These are phyloP conservation scores for Penicillium lagena DNA, from an alignment of 495 filamentous ascomycete genomes.

Conservation along the genomic window DNA sequence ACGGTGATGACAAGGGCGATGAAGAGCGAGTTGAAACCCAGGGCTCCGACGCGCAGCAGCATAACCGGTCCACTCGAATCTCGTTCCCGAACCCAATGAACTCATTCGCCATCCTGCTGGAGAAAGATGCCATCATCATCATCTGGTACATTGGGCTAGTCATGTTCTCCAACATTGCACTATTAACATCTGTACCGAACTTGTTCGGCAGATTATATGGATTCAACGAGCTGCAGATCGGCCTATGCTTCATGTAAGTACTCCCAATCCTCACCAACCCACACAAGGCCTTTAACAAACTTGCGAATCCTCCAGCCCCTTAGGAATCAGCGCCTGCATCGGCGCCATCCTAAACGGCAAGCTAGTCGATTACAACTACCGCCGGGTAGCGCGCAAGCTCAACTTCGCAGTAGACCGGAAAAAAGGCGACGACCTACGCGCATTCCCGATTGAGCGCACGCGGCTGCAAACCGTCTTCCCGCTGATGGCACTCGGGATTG, in stretches of 20 bases:
- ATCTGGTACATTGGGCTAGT: conserved; percentile 50
- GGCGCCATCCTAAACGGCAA: conserved; percentile 50
- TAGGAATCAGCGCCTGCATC: conserved; percentile 38
- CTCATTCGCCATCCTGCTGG: conserved; percentile 51
- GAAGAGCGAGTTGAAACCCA: neutral
- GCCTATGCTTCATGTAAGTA: conserved; percentile 40
- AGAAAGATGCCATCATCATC: conserved; percentile 58
- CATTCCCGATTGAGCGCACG: conserved; percentile 55
- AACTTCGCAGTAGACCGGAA: conserved; percentile 42
- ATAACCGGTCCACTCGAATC: conserved; percentile 32
- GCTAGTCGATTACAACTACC: conserved; percentile 51
- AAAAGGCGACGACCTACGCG: conserved; percentile 39
- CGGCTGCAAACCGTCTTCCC: conserved; percentile 45
- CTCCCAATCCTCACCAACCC: neutral
- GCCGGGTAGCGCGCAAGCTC: conserved; percentile 39
- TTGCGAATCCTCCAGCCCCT: neutral
- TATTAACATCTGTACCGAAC: conserved; percentile 47
- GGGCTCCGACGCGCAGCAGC: conserved; percentile 1
- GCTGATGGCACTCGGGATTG: conserved; percentile 31
- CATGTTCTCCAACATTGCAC: conserved; percentile 44
- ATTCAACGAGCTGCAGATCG: conserved; percentile 61
- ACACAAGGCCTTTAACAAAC: conserved; percentile 19
- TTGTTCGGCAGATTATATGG: conserved; percentile 58
- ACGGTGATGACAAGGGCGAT: conserved; percentile 16
- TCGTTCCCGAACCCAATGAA: conserved; percentile 61